Evolutionary conservation across 257 asterid genomes (phyloP).

Genomic region (Fraxinus cuspidata): DNA sequence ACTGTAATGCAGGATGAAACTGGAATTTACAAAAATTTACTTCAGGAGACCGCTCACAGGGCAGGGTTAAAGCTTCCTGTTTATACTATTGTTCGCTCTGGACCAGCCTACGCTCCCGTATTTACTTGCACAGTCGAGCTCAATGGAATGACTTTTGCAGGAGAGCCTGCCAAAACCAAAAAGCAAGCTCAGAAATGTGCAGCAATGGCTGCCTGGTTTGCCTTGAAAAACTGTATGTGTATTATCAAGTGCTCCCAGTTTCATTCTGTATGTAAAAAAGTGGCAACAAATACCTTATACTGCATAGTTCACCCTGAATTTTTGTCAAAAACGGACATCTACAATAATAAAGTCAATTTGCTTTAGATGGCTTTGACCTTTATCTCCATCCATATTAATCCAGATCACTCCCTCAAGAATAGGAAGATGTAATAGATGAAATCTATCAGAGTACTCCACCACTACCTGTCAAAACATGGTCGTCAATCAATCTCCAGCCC

Average conservation of each 20-base stretch:
- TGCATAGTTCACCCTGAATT: background rate
- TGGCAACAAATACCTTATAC: background rate
- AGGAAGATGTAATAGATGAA: background rate
- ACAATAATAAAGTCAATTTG: conserved; percentile 15
- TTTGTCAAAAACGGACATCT: background rate
- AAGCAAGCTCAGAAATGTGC: conserved; percentile 62
- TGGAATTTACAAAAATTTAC: conserved; percentile 55
- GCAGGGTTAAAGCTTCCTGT: conserved; percentile 50
- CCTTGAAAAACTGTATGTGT: conserved; percentile 31
- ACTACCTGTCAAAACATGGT: background rate
- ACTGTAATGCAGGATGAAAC: conserved; percentile 45
- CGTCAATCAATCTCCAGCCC: background rate
- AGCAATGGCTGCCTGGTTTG: conserved; percentile 54
- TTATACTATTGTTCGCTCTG: conserved; percentile 47
- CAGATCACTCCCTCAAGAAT: background rate
- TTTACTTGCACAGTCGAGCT: conserved; percentile 53
- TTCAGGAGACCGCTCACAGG: conserved; percentile 55
- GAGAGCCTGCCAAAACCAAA: conserved; percentile 50
- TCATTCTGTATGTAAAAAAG: background rate
- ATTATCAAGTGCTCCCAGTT: background rate
- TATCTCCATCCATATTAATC: background rate
- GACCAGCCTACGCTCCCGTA: conserved; percentile 50
- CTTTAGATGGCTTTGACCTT: background rate
- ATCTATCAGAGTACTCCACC: background rate
- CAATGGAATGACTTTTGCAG: conserved; percentile 47